Conservation (phyloP, 805 yeast genomes). For the Metschnikowia drakensbergensis region DNA sequence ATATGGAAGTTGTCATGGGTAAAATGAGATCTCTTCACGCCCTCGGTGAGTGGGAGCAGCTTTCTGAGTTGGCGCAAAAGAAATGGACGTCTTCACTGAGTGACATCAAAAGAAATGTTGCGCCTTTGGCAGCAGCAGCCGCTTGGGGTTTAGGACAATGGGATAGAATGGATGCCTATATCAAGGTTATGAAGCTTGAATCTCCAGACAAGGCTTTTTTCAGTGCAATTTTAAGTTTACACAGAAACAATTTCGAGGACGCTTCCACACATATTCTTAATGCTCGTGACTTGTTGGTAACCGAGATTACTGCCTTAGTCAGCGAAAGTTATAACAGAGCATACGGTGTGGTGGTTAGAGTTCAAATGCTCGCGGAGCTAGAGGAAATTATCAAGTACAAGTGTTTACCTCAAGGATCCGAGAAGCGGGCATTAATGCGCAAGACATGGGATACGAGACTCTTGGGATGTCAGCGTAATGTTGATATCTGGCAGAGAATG, state of each 20-base stretch:
- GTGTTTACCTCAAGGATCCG: conserved; percentile 77
- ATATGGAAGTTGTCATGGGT: conserved; percentile 91
- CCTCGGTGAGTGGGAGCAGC: conserved; percentile 96
- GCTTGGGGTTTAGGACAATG: conserved; percentile 98
- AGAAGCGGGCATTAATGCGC: conserved; percentile 71
- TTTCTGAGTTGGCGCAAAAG: conserved; percentile 77
- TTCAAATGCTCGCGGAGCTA: conserved; percentile 94
- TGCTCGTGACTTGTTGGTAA: conserved; percentile 86
- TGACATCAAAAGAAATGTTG: conserved; percentile 77
- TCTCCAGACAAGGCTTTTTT: conserved; percentile 95
- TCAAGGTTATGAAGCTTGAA: conserved; percentile 82
- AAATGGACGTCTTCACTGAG: conserved; percentile 77
- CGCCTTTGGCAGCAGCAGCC: conserved; percentile 98
- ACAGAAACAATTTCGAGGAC: conserved; percentile 77
- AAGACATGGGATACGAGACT: conserved; percentile 92
- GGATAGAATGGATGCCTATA: conserved; percentile 93
- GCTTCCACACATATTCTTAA: conserved; percentile 74
- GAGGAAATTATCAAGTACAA: conserved; percentile 93
- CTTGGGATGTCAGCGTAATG: conserved; percentile 92
- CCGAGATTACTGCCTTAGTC: conserved; percentile 91
- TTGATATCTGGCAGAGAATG: conserved; percentile 98
- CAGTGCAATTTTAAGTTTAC: conserved; percentile 83
- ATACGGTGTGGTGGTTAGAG: conserved; percentile 92
- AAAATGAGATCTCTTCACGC: conserved; percentile 98
- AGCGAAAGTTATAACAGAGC: conserved; percentile 97